Conservation (phyloP, 345 rosid species). For the Corchorus olitorius region DNA sequence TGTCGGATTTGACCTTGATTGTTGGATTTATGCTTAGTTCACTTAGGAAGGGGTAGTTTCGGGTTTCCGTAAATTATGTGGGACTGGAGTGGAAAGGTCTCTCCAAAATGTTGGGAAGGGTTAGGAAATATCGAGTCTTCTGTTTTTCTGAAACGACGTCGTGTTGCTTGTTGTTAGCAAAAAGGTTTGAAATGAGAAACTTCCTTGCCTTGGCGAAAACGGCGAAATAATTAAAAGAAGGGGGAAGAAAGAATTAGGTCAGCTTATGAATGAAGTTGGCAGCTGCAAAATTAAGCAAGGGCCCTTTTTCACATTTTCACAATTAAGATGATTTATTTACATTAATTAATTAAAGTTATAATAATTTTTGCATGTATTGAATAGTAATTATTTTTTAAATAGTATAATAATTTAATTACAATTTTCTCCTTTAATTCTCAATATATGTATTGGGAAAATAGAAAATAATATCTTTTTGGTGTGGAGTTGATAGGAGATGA, state of each 20-base stretch:
- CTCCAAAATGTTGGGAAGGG: constrained; percentile 15
- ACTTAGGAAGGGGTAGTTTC: not conserved
- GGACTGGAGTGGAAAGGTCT: too few species aligned
- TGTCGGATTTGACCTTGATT: constrained; percentile 7
- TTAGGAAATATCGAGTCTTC: not conserved
- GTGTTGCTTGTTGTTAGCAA: not conserved
- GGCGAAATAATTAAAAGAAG: not conserved
- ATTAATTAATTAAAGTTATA: too few species aligned
- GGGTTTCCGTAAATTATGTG: not conserved
- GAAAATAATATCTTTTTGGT: too few species aligned
- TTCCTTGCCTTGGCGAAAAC: constrained; percentile 4
- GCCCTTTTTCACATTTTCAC: not conserved
- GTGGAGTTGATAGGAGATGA: too few species aligned
- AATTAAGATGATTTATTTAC: not conserved
- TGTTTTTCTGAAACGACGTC: not conserved
- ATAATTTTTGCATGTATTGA: too few species aligned
- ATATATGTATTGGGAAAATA: too few species aligned
- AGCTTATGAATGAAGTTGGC: not conserved
- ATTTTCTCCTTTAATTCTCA: too few species aligned
- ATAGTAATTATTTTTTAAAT: too few species aligned
- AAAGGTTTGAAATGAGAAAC: not conserved
- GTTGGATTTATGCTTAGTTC: not conserved
- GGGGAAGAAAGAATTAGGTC: not conserved
- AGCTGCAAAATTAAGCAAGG: not conserved
- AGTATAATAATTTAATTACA: too few species aligned